These are phyloP conservation scores for Suillus hirtellus DNA, from an alignment of 768 basidiomycete genomes.

Conservation along the genomic window DNA sequence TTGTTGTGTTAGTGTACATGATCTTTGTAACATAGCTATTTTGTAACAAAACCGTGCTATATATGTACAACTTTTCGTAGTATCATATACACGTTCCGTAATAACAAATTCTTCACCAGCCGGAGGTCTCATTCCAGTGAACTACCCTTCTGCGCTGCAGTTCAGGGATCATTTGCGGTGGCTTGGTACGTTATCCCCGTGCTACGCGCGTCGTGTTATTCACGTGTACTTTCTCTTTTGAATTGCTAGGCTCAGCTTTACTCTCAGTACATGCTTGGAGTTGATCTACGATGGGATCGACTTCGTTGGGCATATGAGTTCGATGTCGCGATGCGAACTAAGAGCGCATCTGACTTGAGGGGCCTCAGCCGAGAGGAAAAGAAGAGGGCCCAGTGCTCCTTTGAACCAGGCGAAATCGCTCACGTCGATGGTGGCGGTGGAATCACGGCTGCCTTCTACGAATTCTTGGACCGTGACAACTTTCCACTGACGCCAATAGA, in stretches of 20 bases:
- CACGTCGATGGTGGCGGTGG: constrained; percentile 14
- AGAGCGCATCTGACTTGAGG: background rate
- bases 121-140: background rate
- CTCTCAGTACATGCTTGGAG: constrained; percentile 13
- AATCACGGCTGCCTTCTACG: constrained; percentile 12
- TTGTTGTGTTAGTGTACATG: constrained; percentile 3
- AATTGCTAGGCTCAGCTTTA: background rate
- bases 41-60: background rate
- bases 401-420: constrained; percentile 16
- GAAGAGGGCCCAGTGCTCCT: constrained; percentile 4
- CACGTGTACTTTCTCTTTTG: background rate
- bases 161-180: background rate
- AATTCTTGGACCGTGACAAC: constrained; percentile 9
- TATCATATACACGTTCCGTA: background rate
- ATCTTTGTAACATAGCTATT: background rate
- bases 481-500: constrained; percentile 10
- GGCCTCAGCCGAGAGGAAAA: constrained; percentile 9
- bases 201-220: background rate
- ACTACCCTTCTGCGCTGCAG: background rate
- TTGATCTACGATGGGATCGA: constrained; percentile 13
- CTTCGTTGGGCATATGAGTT: constrained; percentile 15
- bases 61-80: background rate
- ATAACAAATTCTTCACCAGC: background rate
- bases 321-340: constrained; percentile 14
- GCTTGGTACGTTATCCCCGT: background rate